A percentile compares a stretch with the other conserved stretches of the same genome.
phyloP scores from a whole-genome alignment of 1,284 basidiomycete genomes.

The Jaminaea rosea region DNA sequence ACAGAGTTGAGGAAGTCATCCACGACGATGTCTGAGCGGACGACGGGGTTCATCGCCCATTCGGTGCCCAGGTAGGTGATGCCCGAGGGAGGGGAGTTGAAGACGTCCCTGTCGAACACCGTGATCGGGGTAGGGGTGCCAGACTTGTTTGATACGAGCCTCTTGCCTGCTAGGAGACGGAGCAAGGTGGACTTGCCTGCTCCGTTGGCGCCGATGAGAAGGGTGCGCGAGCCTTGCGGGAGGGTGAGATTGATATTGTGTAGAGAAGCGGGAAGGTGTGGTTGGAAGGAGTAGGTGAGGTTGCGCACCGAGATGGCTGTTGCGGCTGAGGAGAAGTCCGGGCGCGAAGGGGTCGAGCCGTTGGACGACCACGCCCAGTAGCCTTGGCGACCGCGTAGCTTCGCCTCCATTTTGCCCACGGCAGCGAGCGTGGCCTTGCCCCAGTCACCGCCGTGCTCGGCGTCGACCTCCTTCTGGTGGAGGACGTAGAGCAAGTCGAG shows the following conservation, averaged over 20 bases:
- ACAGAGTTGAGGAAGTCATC: conserved; percentile 71
- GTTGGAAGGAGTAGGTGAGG: conserved; percentile 34
- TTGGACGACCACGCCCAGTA: conserved; percentile 30
- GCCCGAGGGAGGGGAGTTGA: conserved; percentile 35
- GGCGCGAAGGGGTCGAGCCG: too few relatives aligned
- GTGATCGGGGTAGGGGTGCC: conserved; percentile 8
- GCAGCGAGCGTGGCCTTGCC: conserved; percentile 33
- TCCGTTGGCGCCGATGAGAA: conserved; percentile 49
- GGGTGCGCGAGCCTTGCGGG: conserved; percentile 32
- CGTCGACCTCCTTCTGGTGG: conserved; percentile 53
- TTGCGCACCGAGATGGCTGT: conserved; percentile 21
- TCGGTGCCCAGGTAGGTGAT: conserved; percentile 67
- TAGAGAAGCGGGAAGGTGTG: conserved; percentile 25
- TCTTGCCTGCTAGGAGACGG: conserved; percentile 85
- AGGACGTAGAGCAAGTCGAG: conserved; percentile 47
- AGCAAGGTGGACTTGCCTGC: conserved; percentile 93
- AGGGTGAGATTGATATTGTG: conserved; percentile 34
- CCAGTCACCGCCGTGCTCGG: conserved; percentile 60
- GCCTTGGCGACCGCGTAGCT: conserved; percentile 20
- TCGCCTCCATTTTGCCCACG: conserved; percentile 17
- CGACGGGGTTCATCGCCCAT: conserved; percentile 91
- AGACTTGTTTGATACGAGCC: conserved; percentile 12
- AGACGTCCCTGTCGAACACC: conserved; percentile 44
- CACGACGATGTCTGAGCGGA: conserved; percentile 53
- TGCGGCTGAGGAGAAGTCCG: neutral